Conservation (phyloP, 805 yeast genomes). For the Kockiozyma suomiensis region DNA sequence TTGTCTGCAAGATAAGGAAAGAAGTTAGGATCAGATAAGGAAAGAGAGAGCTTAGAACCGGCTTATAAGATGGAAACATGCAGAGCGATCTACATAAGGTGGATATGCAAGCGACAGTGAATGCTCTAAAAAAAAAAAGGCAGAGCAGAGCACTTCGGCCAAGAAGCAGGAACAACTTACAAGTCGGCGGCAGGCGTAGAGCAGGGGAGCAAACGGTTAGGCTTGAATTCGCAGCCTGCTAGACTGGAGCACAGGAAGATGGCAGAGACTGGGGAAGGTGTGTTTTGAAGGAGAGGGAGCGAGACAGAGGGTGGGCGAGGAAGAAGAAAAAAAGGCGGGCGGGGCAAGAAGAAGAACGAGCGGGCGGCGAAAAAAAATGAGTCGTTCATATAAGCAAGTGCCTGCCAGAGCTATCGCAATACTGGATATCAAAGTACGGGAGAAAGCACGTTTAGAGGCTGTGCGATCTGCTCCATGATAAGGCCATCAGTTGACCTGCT, state of each 20-base stretch:
- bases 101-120: too few species aligned
- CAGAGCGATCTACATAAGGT: background rate
- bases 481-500: background rate
- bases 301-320: background rate
- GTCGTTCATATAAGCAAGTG: background rate
- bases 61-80: background rate
- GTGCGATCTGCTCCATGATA: slow-evolving; percentile 3
- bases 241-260: slow-evolving; percentile 1
- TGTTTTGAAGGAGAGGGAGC: background rate
- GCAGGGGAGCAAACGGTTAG: slow-evolving; percentile 2
- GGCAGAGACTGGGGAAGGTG: background rate
- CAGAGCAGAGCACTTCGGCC: background rate
- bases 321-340: background rate
- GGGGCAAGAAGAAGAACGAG: slow-evolving; percentile 1
- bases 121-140: too few species aligned
- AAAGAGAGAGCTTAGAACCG: background rate
- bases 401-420: slow-evolving; percentile 8
- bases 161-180: slow-evolving; percentile 9
- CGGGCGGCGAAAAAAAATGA: slow-evolving; percentile 15
- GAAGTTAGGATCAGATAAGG: background rate
- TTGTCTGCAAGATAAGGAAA: slow-evolving; percentile 11
- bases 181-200: slow-evolving; percentile 4
- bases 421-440: background rate
- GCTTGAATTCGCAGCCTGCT: background rate
- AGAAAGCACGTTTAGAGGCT: background rate